Percentiles rank a stretch among this genome's conserved stretches.
Evolutionary conservation across 1,284 basidiomycete genomes (phyloP).

Genomic region (Blastosporella zonata): DNA sequence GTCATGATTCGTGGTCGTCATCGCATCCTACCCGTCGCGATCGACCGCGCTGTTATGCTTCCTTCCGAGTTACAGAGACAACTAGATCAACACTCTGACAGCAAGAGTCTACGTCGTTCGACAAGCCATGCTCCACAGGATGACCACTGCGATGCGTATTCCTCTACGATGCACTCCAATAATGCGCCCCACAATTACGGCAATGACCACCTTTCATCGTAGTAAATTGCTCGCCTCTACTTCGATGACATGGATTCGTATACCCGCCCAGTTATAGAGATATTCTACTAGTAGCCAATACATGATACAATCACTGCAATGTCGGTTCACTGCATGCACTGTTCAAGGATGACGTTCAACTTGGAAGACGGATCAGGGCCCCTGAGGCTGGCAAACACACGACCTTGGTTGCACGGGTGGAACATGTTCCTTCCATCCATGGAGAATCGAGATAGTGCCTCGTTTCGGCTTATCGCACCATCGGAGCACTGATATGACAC

Average conservation of each 20-base stretch:
- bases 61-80: slow-evolving; percentile 50
- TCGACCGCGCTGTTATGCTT: slow-evolving; percentile 84
- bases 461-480: slow-evolving; percentile 10
- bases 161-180: slow-evolving; percentile 3
- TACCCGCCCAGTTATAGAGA: background rate
- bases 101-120: slow-evolving; percentile 9
- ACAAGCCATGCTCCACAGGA: slow-evolving; percentile 9
- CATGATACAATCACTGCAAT: background rate
- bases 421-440: background rate
- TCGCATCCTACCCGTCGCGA: slow-evolving; percentile 84
- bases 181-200: too few species aligned
- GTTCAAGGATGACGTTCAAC: background rate
- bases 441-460: background rate
- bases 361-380: background rate
- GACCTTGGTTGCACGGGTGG: background rate
- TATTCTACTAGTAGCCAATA: background rate
- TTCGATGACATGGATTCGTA: too few species aligned
- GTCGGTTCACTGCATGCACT: background rate
- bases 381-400: too few species aligned
- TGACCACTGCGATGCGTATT: slow-evolving; percentile 1
- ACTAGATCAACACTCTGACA: slow-evolving; percentile 16
- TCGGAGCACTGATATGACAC: background rate
- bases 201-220: background rate
- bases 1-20: slow-evolving; percentile 96
- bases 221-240: too few species aligned